phyloP scores from a whole-genome alignment of 192 early-diverging fungal genomes.

The Coemansia sp. region DNA sequence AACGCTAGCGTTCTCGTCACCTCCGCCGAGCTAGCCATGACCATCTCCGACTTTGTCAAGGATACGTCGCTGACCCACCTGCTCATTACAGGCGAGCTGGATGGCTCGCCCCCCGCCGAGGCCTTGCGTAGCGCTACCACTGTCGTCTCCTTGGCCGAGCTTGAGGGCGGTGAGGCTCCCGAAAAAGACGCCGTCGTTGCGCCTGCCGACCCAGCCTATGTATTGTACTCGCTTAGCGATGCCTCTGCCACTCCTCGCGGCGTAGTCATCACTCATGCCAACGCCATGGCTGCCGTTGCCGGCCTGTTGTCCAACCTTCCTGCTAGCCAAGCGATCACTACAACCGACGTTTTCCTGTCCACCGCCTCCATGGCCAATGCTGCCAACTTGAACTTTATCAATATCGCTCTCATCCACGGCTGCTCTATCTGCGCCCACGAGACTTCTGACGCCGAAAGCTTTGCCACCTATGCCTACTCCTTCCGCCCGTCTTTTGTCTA shows the following conservation, averaged over 20 bases:
- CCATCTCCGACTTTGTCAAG: conserved; percentile 12
- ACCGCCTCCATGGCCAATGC: conserved; percentile 31
- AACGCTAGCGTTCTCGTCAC: conserved; percentile 32
- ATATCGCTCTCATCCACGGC: conserved; percentile 29
- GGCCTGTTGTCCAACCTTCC: conserved; percentile 34
- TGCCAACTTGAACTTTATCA: conserved; percentile 40
- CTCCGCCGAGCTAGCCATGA: conserved; percentile 19
- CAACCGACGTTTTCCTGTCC: conserved; percentile 43
- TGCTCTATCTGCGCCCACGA: conserved; percentile 43
- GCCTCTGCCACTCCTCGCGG: conserved; percentile 15
- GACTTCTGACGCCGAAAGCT: conserved; percentile 43
- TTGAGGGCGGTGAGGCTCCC: conserved; percentile 17
- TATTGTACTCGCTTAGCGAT: conserved; percentile 23
- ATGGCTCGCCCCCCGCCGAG: conserved; percentile 23
- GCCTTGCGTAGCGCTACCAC: conserved; percentile 14
- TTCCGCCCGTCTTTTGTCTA: conserved; percentile 44
- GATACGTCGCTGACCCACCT: conserved; percentile 14
- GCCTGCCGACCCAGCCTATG: conserved; percentile 36
- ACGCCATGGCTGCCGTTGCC: conserved; percentile 39
- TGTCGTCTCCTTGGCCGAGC: conserved; percentile 23
- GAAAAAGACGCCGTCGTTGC: conserved; percentile 32
- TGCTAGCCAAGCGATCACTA: conserved; percentile 23
- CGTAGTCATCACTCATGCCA: conserved; percentile 45
- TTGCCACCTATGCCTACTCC: conserved; percentile 34
- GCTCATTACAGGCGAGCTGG: conserved; percentile 24